Conservation (phyloP, 2,329 filamentous ascomycete genomes). For the Paecilomyces variotii region DNA sequence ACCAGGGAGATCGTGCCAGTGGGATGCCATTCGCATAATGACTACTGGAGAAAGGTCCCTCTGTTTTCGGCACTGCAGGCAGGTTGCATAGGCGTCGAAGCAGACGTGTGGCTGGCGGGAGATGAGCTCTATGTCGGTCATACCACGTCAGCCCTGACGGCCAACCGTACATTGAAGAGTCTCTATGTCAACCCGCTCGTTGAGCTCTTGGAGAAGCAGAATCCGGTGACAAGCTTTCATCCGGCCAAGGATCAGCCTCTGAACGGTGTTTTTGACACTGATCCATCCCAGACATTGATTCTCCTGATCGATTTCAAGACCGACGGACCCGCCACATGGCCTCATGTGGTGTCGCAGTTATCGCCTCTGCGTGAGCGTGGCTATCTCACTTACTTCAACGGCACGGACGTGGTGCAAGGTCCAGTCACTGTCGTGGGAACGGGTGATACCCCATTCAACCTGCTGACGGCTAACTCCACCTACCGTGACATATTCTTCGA, state of each 20-base stretch:
- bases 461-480: constrained; percentile 38
- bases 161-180: constrained; percentile 40
- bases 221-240: constrained; percentile 34
- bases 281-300: constrained; percentile 42
- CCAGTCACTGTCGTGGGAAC: constrained; percentile 48
- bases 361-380: constrained; percentile 39
- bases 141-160: constrained; percentile 38
- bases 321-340: constrained; percentile 29
- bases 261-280: constrained; percentile 45
- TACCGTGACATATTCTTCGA: constrained; percentile 51
- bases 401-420: constrained; percentile 31
- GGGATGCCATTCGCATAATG: constrained; percentile 51
- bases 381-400: constrained; percentile 46
- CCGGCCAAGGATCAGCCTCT: constrained; percentile 17
- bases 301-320: constrained; percentile 48
- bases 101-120: constrained; percentile 49
- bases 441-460: constrained; percentile 45
- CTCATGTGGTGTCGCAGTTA: constrained; percentile 35
- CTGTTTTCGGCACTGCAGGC: constrained; percentile 48
- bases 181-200: constrained; percentile 48
- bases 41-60: constrained; percentile 50
- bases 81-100: constrained; percentile 50
- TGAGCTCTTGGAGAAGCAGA: constrained; percentile 42
- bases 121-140: constrained; percentile 51
- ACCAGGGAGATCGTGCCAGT: constrained; percentile 42